Evolutionary conservation across 2,329 filamentous ascomycete genomes (phyloP).

Genomic region (Pezicula carpinea): DNA sequence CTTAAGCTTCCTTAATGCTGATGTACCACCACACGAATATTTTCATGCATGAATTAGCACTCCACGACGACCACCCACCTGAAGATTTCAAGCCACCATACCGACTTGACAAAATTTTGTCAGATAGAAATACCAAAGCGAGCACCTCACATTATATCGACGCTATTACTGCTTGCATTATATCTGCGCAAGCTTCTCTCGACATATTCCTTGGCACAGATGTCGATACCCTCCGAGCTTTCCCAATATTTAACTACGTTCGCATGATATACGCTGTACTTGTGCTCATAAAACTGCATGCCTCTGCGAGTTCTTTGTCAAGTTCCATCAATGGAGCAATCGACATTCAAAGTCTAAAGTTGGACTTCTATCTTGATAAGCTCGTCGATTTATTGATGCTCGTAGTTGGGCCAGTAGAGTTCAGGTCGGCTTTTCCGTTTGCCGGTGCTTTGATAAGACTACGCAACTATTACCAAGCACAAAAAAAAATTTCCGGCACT

Average conservation of each 20-base stretch:
- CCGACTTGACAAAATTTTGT: conserved; percentile 18
- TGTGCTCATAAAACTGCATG: conserved; percentile 51
- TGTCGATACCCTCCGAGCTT: conserved; percentile 35
- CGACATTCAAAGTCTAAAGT: conserved; percentile 55
- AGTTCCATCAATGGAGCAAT: conserved; percentile 64
- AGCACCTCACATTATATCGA: conserved; percentile 40
- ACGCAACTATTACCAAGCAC: conserved; percentile 54
- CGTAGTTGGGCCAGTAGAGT: conserved; percentile 56
- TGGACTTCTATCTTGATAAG: conserved; percentile 58
- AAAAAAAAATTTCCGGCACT: conserved; percentile 34
- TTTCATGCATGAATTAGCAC: conserved; percentile 52
- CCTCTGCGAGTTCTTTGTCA: conserved; percentile 52
- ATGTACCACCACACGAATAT: conserved; percentile 45
- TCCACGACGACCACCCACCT: conserved; percentile 47
- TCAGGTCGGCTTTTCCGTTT: conserved; percentile 63
- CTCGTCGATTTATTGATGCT: conserved; percentile 63
- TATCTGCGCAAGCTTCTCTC: conserved; percentile 44
- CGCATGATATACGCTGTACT: conserved; percentile 47
- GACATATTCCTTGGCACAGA: conserved; percentile 42
- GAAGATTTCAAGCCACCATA: conserved; percentile 38
- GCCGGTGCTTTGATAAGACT: conserved; percentile 63
- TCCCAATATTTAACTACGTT: conserved; percentile 44
- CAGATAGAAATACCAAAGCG: conserved; percentile 9
- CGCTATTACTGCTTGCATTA: conserved; percentile 43
- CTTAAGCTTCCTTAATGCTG: conserved; percentile 19